A percentile compares a stretch with the other conserved stretches of the same genome.
Conservation (phyloP, 2,329 filamentous ascomycete species). For the Ophiostoma sp. region DNA sequence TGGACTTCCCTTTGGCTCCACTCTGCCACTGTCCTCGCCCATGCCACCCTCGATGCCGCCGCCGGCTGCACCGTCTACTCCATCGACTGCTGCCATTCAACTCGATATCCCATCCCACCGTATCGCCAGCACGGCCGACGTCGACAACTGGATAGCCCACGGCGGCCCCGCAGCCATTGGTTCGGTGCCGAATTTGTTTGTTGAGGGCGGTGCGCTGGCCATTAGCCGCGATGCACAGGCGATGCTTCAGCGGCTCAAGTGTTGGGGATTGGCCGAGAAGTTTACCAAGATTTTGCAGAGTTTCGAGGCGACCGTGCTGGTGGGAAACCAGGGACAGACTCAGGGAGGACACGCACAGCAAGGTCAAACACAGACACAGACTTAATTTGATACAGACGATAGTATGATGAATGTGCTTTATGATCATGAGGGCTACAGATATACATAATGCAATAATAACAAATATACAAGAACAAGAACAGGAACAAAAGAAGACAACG, state of each 20-base stretch:
- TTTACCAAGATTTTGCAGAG: constrained; percentile 35
- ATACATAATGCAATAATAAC: not conserved
- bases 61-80: not conserved
- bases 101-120: constrained; percentile 31
- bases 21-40: not conserved
- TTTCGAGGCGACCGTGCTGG: constrained; percentile 25
- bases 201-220: constrained; percentile 25
- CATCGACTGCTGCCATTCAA: constrained; percentile 19
- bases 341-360: not conserved
- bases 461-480: not conserved
- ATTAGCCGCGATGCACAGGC: constrained; percentile 34
- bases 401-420: not conserved
- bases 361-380: not conserved
- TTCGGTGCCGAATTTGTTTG: constrained; percentile 31
- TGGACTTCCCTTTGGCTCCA: not conserved
- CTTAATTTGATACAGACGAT: not conserved
- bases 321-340: not conserved
- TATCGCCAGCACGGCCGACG: constrained; percentile 13
- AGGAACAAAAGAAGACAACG: not conserved
- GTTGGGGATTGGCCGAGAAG: constrained; percentile 37
- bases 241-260: constrained; percentile 32
- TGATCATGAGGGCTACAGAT: not conserved
- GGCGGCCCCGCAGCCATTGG: constrained; percentile 35
- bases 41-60: not conserved
- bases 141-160: constrained; percentile 32